Percentiles rank a stretch among this genome's conserved stretches.
Evolutionary conservation across 495 filamentous ascomycete genomes (phyloP).

Genomic region (Viridothelium virens): DNA sequence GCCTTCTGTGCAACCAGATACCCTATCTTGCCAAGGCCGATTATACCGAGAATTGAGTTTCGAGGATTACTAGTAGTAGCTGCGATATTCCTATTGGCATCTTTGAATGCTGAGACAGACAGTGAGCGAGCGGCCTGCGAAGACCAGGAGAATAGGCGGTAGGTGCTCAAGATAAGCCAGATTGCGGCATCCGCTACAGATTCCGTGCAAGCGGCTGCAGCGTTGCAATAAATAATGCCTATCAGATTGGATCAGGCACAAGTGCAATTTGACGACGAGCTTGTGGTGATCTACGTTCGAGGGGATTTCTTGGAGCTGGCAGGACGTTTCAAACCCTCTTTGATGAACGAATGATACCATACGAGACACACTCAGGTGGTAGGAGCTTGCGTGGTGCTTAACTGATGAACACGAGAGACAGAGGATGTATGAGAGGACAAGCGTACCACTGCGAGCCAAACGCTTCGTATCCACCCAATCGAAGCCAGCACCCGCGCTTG

Average conservation of each 20-base stretch:
- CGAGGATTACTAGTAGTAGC: conserved; percentile 42
- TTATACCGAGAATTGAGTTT: conserved; percentile 43
- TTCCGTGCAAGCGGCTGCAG: conserved; percentile 58
- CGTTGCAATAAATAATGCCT: conserved; percentile 69
- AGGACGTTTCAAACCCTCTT: no score
- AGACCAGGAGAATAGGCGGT: conserved; percentile 57
- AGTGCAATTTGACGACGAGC: background rate
- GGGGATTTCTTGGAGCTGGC: background rate
- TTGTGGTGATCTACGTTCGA: background rate
- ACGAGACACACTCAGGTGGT: no score
- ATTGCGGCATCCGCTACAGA: conserved; percentile 60
- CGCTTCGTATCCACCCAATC: conserved; percentile 67
- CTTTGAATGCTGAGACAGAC: conserved; percentile 39
- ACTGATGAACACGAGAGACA: no score
- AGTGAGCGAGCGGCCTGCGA: conserved; percentile 44
- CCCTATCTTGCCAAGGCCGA: conserved; percentile 88
- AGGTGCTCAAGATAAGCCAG: conserved; percentile 56
- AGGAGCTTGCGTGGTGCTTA: no score
- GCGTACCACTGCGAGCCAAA: conserved; percentile 59
- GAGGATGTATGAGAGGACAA: background rate
- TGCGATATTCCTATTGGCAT: conserved; percentile 52
- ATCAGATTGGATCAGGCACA: background rate
- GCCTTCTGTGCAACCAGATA: conserved; percentile 35
- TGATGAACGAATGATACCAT: no score
- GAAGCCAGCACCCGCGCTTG: conserved; percentile 66